Base-by-base conservation (phyloP, 2,329 filamentous ascomycete species). In the Ophiostoma fasciatum region DNA sequence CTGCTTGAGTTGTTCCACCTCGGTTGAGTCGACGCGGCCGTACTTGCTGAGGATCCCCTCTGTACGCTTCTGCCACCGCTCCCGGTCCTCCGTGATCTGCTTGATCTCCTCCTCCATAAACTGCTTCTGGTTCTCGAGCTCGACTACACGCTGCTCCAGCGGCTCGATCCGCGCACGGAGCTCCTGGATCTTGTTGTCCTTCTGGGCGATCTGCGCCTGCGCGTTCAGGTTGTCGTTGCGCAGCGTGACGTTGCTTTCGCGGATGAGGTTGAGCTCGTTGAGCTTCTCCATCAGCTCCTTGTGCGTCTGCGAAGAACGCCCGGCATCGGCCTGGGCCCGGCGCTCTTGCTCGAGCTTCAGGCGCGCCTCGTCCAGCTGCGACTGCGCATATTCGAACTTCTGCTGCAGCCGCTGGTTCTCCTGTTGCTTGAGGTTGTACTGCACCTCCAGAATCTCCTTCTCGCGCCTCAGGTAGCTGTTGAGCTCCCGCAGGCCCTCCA, bases 401-500 rank as follows among this genome's bases (percentile, higher is more conserved):
- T 94, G 84, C 50, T 88, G 82, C 28, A 94, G 60, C 36, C 90
- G 76, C 58, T 92, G 93, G 36, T 75, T 69, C 57, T 98, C 90
- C 48, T 93, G 83, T 1, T 77, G 68, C 49, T 88, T 87, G 30
- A 96, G 66, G 47, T 94, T 87, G 49, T 85, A 82, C 51, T 96
- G 88, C n/a, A 94, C 83, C 48, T 98, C 88, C 8, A 94, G 71
- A 45, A 98, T 96, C 53, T 96, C 90, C 63, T 96, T 98, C 59
- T 98, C 92, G 28, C 84, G 80, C 31, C 88, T 79, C 42, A 98
- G 64, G 55, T 90, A 98, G 42, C 74, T 80, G 58, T 93, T 92
- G 38, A 98, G 73, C 50, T 96, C 88, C 42, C 90, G 81, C 9
- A 94, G 71, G 36, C 82, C 82, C 45, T 84, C 82, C 9, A 77